These are phyloP conservation scores for Microstegium vimineum DNA, from an alignment of 176 grass and related monocot species.

Conservation along the genomic window DNA sequence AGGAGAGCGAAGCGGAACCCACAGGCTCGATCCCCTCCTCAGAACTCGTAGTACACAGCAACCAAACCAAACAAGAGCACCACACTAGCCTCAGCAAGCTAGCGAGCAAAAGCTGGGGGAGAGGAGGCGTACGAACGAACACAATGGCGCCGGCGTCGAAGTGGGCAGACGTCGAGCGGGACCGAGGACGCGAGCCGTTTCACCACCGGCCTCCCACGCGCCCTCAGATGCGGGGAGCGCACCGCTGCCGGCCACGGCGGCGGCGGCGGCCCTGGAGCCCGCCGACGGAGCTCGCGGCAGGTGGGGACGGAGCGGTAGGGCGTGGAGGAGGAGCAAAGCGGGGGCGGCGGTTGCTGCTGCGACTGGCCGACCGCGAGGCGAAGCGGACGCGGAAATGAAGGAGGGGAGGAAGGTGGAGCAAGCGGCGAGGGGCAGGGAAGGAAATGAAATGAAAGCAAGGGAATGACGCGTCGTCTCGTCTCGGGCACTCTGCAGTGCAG, in stretches of 20 bases:
- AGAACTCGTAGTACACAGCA: background rate
- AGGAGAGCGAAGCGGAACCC: background rate
- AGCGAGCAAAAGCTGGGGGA: too few relatives aligned
- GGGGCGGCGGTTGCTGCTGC: background rate
- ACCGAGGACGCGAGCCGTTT: too few relatives aligned
- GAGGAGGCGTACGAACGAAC: too few relatives aligned
- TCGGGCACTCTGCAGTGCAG: background rate
- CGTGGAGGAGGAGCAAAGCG: background rate
- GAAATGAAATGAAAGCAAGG: too few relatives aligned
- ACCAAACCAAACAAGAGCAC: background rate
- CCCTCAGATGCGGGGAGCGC: too few relatives aligned
- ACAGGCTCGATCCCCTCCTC: background rate
- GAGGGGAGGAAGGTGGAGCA: background rate
- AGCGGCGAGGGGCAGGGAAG: background rate
- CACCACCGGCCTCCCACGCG: too few relatives aligned
- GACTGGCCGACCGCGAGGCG: background rate
- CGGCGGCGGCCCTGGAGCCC: too few relatives aligned
- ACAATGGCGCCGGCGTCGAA: too few relatives aligned
- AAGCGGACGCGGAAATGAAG: background rate
- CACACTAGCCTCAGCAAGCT: too few relatives aligned
- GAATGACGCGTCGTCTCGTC: slow-evolving; percentile 9
- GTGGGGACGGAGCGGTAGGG: background rate
- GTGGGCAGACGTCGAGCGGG: too few relatives aligned
- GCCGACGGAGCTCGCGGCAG: background rate
- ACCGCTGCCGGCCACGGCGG: too few relatives aligned